These are phyloP conservation scores for Amaranthus cruentus DNA, from an alignment of 148 eudicot genomes.

Conservation along the genomic window DNA sequence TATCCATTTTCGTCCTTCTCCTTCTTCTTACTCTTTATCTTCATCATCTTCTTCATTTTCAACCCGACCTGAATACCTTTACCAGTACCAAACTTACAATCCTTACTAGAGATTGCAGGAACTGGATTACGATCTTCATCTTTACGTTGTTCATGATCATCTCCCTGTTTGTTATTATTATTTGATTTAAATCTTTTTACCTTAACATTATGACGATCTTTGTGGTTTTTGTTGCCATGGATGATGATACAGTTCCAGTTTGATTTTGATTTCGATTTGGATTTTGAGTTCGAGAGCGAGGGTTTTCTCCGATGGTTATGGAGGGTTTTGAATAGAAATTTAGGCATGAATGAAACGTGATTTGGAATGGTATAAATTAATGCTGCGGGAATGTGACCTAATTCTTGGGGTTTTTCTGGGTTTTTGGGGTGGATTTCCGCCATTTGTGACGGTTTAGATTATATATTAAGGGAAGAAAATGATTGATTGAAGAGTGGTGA, in stretches of 20 bases:
- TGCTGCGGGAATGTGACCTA: conserved; percentile 14
- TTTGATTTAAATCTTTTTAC: not conserved
- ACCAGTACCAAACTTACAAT: not conserved
- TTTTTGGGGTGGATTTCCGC: conserved; percentile 4
- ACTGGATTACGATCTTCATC: not conserved
- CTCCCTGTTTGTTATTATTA: conserved; percentile 3
- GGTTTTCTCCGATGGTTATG: conserved; percentile 24
- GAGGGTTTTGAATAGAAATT: conserved; percentile 31
- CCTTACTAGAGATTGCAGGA: not conserved
- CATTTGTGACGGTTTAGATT: not conserved
- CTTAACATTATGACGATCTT: not conserved
- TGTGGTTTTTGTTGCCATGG: not conserved
- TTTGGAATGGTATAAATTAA: conserved; percentile 14
- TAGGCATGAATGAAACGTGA: conserved; percentile 29
- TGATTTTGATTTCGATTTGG: too few species aligned
- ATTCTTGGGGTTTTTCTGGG: not conserved
- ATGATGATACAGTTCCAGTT: not conserved
- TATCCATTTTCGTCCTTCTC: conserved; percentile 24
- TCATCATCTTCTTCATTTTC: conserved; percentile 18
- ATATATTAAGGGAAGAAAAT: not conserved
- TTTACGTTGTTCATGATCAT: conserved; percentile 11
- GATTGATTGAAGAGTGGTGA: not conserved
- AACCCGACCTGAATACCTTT: not conserved
- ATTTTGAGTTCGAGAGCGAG: not conserved
- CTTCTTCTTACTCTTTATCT: conserved; percentile 21